Base-by-base conservation (phyloP, 768 basidiomycete genomes). In the Mycena belliarum region DNA sequence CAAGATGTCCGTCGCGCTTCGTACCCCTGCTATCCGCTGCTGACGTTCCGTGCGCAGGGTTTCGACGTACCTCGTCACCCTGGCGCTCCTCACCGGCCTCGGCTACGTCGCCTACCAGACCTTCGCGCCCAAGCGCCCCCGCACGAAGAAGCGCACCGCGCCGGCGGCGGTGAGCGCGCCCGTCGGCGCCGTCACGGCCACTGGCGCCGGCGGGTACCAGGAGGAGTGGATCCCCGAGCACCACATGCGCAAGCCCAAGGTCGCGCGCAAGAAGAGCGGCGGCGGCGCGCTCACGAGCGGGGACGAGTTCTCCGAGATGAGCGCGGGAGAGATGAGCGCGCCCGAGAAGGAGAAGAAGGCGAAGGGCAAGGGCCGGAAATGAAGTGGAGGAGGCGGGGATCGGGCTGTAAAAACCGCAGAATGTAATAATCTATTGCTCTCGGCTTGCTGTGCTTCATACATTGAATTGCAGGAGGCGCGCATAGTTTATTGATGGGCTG, bases 151-250 rank as follows among this genome's bases (percentile, higher is more conserved):
- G 62, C 84, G 81, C 61, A 60, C 75, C 24, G 67, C 75, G 2
- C 63, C 79, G 21, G 57, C 74, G 9, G 68, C 78, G 7, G 76
- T 82, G 50, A 85, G 81, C 55, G 72, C 83, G 5, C 82, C 88
- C 10, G 79, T 81, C 35, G 80, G 80, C 26, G 61, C 82, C 9
- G 80, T 82, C 33, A 87, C 87, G 8, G 85, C 86, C 29, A 84
- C 84, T 23, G 83, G 85, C 33, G 79, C 85, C 2, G 82, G 85
- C 37, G 86, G 84, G 42, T 93, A 93, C 64, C 84, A 90, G 66
- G 89, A 93, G 68, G 92, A 94, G 66, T 94, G 92, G 92, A 94
- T 94, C 63, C 92, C 92, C n/a, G 88, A 89, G 63, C 89, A 92
- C 66, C 92, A 93, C 65, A 75, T 92, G 59, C 88, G 83, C 76